phyloP scores from a whole-genome alignment of 306 rosid genomes.

The Casuarina equisetifolia region DNA sequence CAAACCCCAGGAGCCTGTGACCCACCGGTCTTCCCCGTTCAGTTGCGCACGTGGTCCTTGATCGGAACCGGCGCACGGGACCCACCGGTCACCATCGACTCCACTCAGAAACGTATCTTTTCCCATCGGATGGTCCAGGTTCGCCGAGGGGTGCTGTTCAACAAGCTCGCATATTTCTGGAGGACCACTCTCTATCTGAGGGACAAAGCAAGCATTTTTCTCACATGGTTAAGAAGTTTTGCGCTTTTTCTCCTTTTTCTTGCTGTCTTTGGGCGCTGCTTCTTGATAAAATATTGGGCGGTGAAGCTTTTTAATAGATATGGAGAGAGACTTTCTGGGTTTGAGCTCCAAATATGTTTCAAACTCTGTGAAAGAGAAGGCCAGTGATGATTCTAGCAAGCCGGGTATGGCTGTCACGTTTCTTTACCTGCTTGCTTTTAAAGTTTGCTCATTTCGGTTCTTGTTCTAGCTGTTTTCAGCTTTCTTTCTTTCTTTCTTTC shows the following conservation, averaged over 20 bases:
- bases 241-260: background rate
- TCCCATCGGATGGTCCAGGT: constrained; percentile 38
- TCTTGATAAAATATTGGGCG: background rate
- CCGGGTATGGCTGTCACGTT: constrained; percentile 40
- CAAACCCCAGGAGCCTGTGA: background rate
- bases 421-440: background rate
- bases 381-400: constrained; percentile 34
- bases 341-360: constrained; percentile 46
- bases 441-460: background rate
- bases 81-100: constrained; percentile 27
- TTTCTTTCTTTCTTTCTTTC: background rate
- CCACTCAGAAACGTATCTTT: constrained; percentile 17
- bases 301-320: background rate
- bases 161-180: background rate
- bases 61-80: constrained; percentile 23
- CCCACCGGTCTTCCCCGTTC: background rate
- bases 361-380: constrained; percentile 37
- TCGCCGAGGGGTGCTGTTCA: background rate
- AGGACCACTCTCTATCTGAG: background rate
- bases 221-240: constrained; percentile 12
- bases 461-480: background rate
- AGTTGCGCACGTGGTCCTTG: constrained; percentile 48
- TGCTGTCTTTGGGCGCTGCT: no score
- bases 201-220: constrained; percentile 17
- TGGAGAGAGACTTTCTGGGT: constrained; percentile 83